These are phyloP conservation scores for Platanthera zijinensis DNA, from an alignment of 106 monocot species.

Conservation along the genomic window DNA sequence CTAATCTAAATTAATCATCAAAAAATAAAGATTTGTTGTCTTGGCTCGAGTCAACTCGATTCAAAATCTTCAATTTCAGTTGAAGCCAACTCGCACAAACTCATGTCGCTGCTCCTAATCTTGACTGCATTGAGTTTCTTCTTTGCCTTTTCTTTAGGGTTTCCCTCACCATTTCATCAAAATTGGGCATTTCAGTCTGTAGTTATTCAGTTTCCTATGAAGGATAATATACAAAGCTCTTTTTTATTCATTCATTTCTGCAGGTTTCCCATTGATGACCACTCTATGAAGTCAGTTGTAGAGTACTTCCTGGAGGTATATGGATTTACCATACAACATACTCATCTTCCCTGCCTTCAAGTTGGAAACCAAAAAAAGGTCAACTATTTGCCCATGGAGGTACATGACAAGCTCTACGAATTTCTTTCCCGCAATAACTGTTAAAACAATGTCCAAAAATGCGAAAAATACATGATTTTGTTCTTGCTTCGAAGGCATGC, in stretches of 20 bases:
- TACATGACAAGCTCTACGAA: not conserved
- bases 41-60: too few species aligned
- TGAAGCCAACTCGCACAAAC: too few species aligned
- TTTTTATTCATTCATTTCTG: not conserved
- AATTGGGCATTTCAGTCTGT: conserved; percentile 1
- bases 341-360: conserved; percentile 76
- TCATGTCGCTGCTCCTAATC: too few species aligned
- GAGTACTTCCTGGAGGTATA: conserved; percentile 81
- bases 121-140: too few species aligned
- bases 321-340: conserved; percentile 71
- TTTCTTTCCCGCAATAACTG: not conserved
- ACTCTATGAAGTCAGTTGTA: conserved; percentile 77
- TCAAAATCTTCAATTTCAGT: too few species aligned
- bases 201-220: not conserved
- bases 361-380: conserved; percentile 84
- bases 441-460: not conserved
- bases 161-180: not conserved
- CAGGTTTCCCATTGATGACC: conserved; percentile 80
- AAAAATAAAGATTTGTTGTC: too few species aligned
- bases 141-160: too few species aligned
- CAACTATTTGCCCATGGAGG: conserved; percentile 99
- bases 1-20: too few species aligned
- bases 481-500: conserved; percentile 47
- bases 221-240: not conserved
- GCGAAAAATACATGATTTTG: not conserved